These are phyloP conservation scores for Camptophora hylomeconis DNA, from an alignment of 2,329 filamentous ascomycete genomes.

Conservation along the genomic window DNA sequence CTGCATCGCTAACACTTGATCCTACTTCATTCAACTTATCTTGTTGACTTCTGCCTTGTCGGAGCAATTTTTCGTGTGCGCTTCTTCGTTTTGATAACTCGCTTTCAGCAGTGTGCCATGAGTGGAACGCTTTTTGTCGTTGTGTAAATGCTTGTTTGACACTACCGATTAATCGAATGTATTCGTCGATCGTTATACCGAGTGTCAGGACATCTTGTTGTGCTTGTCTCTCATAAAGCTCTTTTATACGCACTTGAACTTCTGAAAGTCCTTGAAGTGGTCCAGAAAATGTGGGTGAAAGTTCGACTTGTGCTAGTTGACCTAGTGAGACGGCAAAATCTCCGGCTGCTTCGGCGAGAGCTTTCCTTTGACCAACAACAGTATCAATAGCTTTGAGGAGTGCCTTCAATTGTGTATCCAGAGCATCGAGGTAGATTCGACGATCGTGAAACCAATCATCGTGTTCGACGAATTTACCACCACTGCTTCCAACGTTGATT, in stretches of 20 bases:
- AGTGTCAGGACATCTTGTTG: slow-evolving; percentile 94
- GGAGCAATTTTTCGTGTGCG: slow-evolving; percentile 84
- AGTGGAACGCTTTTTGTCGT: slow-evolving; percentile 88
- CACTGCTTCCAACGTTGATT: slow-evolving; percentile 58
- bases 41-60: slow-evolving; percentile 90
- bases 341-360: slow-evolving; percentile 79
- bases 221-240: slow-evolving; percentile 91
- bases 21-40: slow-evolving; percentile 85
- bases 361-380: slow-evolving; percentile 83
- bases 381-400: slow-evolving; percentile 87
- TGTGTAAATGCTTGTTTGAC: slow-evolving; percentile 88
- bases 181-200: slow-evolving; percentile 95
- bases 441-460: slow-evolving; percentile 99
- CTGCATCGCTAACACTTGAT: slow-evolving; percentile 87
- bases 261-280: slow-evolving; percentile 87
- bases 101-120: slow-evolving; percentile 82
- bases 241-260: slow-evolving; percentile 81
- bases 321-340: slow-evolving; percentile 93
- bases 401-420: slow-evolving; percentile 81
- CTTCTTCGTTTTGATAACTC: slow-evolving; percentile 82
- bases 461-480: slow-evolving; percentile 85
- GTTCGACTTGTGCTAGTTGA: slow-evolving; percentile 78
- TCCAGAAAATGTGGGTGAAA: slow-evolving; percentile 75
- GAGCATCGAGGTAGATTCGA: slow-evolving; percentile 81
- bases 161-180: slow-evolving; percentile 87